Conservation (phyloP, 805 yeast genomes). For the Ogataea populi-albae region DNA sequence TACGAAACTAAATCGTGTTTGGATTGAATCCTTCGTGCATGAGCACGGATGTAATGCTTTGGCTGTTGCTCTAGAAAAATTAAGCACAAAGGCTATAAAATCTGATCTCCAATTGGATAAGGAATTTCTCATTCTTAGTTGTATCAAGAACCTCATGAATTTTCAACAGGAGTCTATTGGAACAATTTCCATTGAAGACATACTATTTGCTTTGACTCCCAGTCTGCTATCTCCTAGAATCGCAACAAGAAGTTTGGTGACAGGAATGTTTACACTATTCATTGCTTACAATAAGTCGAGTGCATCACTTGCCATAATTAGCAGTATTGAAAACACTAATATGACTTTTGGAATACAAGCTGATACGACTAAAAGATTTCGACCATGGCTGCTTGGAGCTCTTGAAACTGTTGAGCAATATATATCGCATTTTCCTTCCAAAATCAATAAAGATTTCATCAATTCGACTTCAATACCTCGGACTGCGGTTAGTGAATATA, state of each 20-base stretch:
- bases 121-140: slow-evolving; percentile 74
- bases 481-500: slow-evolving; percentile 50
- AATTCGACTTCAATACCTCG: slow-evolving; percentile 13
- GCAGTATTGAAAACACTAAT: no score
- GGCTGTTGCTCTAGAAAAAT: slow-evolving; percentile 60
- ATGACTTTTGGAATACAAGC: no score
- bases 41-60: slow-evolving; percentile 81
- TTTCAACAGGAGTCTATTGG: slow-evolving; percentile 59
- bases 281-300: slow-evolving; percentile 21
- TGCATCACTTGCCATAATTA: slow-evolving; percentile 17
- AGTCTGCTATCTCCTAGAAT: slow-evolving; percentile 74
- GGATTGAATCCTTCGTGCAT: slow-evolving; percentile 78
- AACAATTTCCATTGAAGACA: slow-evolving; percentile 42
- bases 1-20: slow-evolving; percentile 32
- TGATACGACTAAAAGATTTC: no score
- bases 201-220: slow-evolving; percentile 62
- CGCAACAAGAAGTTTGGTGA: slow-evolving; percentile 72
- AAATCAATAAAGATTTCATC: no score
- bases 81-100: slow-evolving; percentile 39
- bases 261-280: slow-evolving; percentile 67
- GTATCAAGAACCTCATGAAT: slow-evolving; percentile 72
- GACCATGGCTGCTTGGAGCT: no score
- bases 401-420: no score
- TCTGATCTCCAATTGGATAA: slow-evolving; percentile 54
- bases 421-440: no score